Evolutionary conservation across 176 grass and related monocot species (phyloP), one percentile per base, ranked within the genome.

Genomic region (Phoenix roebelenii): DNA sequence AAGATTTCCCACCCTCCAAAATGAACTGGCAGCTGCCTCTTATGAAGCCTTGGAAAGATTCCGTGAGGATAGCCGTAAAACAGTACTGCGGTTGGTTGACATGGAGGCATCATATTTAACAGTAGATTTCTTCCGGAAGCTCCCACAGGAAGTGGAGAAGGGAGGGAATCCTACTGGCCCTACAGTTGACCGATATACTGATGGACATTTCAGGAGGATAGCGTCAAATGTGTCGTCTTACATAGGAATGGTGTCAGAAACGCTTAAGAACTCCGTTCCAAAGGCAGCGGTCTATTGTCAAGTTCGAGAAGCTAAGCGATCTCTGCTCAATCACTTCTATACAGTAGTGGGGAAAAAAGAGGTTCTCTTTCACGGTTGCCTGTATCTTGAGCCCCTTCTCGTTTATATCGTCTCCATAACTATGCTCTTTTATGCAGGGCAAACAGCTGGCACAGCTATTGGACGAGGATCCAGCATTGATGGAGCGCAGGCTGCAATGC

Each of bases 41-140:
- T 80, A 75, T 63, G 62, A 85, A 24, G 70, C 89, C 57, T 65
- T 95, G 6, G 89, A 95, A 53, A 89, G 74, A 72, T 95, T 95
- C 39, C 82, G 79, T 61, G 85, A 95, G 44, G 89, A 95, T 17
- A 73, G 89, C 24, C 75, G 76, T 16, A 95, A 89, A 71, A 95
- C 89, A 61, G 77, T 82, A 68, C 23, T 95, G 57, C 72, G 89
- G 4, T 48, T 95, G 55, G 89, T 95, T 72, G 89, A 95, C 26
- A 95, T 95, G 89, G 89, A 95, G 64, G 26, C 85, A 3, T 67
- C 82, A 59, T 95, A 95, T 72, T 73, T 89, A 64, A 95, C 89
- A 0, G 89, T 89, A 56, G 89, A 95, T 18, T 95, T 95, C 75
- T 95, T 95, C 79, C 74, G 89, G 64, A 89, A 89, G 65, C 89